Evolutionary conservation across 768 basidiomycete species (phyloP).

Genomic region (Hortiboletus flavorubellus): DNA sequence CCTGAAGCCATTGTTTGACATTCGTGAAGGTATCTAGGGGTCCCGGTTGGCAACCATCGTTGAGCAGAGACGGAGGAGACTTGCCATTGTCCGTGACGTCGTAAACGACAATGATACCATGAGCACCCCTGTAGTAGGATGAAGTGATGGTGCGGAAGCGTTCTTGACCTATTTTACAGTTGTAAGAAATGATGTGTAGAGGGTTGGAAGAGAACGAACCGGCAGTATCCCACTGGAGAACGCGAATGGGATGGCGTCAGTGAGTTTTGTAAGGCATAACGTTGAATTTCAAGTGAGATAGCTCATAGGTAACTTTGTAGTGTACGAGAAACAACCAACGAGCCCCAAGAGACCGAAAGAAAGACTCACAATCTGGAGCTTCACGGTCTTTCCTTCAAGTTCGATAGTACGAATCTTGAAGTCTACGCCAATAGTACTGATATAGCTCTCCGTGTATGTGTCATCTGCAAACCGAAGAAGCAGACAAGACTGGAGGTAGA

Average conservation of each 20-base stretch:
- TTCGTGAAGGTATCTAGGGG: constrained; percentile 84
- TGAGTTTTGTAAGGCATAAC: neutral
- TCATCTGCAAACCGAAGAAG: constrained; percentile 94
- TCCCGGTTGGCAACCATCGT: constrained; percentile 5
- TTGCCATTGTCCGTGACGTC: constrained; percentile 92
- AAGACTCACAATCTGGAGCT: constrained; percentile 89
- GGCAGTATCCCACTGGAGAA: constrained; percentile 87
- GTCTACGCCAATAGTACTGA: constrained; percentile 97
- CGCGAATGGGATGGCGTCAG: constrained; percentile 18
- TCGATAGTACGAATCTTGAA: constrained; percentile 99
- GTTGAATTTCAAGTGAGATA: neutral
- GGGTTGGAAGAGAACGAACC: constrained; percentile 43
- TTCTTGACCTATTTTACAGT: constrained; percentile 70
- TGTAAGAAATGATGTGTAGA: constrained; percentile 3
- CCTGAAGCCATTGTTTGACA: constrained; percentile 93
- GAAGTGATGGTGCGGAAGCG: constrained; percentile 98
- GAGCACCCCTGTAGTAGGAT: constrained; percentile 98
- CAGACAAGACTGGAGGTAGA: constrained; percentile 73
- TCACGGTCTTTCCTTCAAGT: constrained; percentile 96
- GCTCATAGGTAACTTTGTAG: neutral
- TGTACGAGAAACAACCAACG: neutral
- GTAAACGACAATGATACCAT: constrained; percentile 99
- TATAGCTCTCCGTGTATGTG: constrained; percentile 96
- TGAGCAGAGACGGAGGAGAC: constrained; percentile 6
- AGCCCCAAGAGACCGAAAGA: neutral